Evolutionary conservation across 164 flowering plant genomes (phyloP).

Genomic region (Santalum album): DNA sequence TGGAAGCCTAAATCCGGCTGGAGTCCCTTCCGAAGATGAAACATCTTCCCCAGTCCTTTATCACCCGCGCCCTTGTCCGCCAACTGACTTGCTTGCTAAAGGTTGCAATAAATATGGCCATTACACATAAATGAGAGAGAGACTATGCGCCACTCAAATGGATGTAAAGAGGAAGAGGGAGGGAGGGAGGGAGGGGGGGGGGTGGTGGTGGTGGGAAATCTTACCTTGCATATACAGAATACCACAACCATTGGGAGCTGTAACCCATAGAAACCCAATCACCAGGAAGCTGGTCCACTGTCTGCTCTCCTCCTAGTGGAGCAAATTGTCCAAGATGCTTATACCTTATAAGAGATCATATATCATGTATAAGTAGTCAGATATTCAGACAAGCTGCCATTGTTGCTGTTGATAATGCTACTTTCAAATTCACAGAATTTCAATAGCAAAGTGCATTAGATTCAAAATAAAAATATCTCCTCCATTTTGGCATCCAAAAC

Average conservation of each 20-base stretch:
- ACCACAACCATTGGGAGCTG: constrained; percentile 94
- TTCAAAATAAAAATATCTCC: too few species aligned
- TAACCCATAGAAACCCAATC: constrained; percentile 94
- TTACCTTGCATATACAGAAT: constrained; percentile 92
- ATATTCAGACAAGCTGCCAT: background rate
- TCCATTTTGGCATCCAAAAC: too few species aligned
- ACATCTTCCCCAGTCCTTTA: constrained; percentile 81
- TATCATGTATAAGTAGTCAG: background rate
- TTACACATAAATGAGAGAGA: background rate
- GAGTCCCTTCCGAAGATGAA: constrained; percentile 89
- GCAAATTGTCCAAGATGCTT: constrained; percentile 93
- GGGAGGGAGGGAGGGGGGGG: too few species aligned
- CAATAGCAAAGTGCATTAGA: background rate
- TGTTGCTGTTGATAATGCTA: background rate
- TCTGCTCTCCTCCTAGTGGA: constrained; percentile 90
- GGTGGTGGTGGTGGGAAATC: too few species aligned
- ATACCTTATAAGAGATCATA: constrained; percentile 40
- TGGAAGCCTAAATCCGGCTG: constrained; percentile 33
- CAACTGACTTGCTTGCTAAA: constrained; percentile 92
- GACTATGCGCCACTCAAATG: too few species aligned
- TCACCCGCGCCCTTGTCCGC: constrained; percentile 82
- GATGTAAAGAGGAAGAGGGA: background rate
- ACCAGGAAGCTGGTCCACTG: constrained; percentile 93
- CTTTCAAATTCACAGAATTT: background rate
- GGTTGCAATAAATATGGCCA: background rate